A percentile compares a stretch with the other conserved stretches of the same genome.
Evolutionary conservation across 2,329 filamentous ascomycete genomes (phyloP).

Genomic region (Aureobasidium sp.): DNA sequence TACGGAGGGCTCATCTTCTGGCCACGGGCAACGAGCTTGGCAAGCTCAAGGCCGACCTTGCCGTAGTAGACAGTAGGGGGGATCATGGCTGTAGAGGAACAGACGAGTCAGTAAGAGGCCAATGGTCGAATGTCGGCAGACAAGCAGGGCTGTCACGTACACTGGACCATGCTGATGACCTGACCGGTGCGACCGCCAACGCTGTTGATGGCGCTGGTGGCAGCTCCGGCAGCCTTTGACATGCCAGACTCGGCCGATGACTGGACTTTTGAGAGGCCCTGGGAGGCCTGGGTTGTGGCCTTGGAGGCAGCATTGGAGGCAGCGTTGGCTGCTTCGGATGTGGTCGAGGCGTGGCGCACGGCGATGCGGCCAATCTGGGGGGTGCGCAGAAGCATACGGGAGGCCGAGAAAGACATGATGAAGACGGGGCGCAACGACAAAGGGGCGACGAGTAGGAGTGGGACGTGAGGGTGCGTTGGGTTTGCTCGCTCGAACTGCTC

Average conservation of each 20-base stretch:
- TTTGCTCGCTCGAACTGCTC: conserved; percentile 3
- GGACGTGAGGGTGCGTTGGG: conserved; percentile 3
- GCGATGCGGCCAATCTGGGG: conserved; percentile 34
- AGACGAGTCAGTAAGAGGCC: neutral
- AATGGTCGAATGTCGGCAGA: neutral
- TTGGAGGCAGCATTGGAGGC: conserved; percentile 33
- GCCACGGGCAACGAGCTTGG: conserved; percentile 75
- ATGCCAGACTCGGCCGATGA: conserved; percentile 72
- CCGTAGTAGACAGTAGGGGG: conserved; percentile 88
- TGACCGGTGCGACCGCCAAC: conserved; percentile 77
- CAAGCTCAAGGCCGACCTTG: conserved; percentile 77
- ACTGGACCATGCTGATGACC: conserved; percentile 71
- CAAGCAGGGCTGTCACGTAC: conserved; percentile 48
- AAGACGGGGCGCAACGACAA: conserved; percentile 1
- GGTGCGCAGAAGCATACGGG: conserved; percentile 37
- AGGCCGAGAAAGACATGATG: conserved; percentile 39
- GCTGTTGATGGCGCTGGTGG: conserved; percentile 58
- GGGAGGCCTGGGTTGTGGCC: conserved; percentile 55
- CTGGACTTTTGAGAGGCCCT: conserved; percentile 75
- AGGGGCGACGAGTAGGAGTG: neutral
- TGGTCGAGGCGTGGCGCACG: conserved; percentile 41
- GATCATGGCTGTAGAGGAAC: conserved; percentile 58
- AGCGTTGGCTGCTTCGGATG: conserved; percentile 36
- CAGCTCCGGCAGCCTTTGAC: conserved; percentile 59
- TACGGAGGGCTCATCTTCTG: conserved; percentile 96